phyloP scores from a whole-genome alignment of 1,284 basidiomycete species.

The Ustilago curta region DNA sequence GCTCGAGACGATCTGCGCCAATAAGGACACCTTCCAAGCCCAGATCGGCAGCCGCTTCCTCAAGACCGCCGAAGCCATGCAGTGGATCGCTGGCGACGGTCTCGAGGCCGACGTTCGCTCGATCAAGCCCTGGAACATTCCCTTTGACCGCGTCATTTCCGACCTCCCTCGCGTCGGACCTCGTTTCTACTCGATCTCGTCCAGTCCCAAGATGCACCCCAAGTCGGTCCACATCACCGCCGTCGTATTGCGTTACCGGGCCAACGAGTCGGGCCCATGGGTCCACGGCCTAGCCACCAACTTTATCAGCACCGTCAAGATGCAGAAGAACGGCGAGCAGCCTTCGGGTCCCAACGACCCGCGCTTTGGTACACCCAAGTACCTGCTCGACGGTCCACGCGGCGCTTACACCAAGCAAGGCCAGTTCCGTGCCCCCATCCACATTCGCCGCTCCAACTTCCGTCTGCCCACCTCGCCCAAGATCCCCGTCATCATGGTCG shows the following conservation, averaged over 20 bases:
- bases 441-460: constrained; percentile 95
- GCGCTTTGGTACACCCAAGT: constrained; percentile 75
- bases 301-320: constrained; percentile 73
- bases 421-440: constrained; percentile 87
- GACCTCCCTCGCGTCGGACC: constrained; percentile 92
- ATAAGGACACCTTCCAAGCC: constrained; percentile 86
- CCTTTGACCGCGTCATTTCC: constrained; percentile 95
- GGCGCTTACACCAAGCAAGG: constrained; percentile 78
- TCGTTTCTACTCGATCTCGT: constrained; percentile 98
- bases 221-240: constrained; percentile 92
- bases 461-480: constrained; percentile 95
- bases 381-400: constrained; percentile 89
- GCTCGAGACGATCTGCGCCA: constrained; percentile 81
- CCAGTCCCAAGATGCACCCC: constrained; percentile 90
- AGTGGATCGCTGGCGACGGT: constrained; percentile 84
- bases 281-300: constrained; percentile 67
- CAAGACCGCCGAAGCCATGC: constrained; percentile 90
- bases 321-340: constrained; percentile 74
- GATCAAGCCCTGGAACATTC: constrained; percentile 88
- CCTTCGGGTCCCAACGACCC: constrained; percentile 60
- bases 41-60: constrained; percentile 84
- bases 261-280: constrained; percentile 40
- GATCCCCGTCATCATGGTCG: constrained; percentile 98
- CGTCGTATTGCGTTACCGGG: constrained; percentile 75
- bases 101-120: constrained; percentile 74